phyloP scores from a whole-genome alignment of 345 rosid species.

The Cochlearia excelsa region DNA sequence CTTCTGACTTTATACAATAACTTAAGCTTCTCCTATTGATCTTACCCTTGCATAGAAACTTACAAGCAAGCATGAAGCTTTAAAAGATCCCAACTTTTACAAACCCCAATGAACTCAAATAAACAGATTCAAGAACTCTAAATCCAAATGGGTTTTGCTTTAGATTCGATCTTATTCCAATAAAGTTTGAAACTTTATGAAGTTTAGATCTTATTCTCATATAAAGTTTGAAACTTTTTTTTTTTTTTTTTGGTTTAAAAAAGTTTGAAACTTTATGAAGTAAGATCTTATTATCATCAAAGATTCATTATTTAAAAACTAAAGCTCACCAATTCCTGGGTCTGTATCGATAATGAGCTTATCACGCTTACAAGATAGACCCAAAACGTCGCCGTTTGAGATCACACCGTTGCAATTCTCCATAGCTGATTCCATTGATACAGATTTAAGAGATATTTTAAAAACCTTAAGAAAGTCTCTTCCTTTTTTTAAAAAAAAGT shows the following conservation, averaged over 20 bases:
- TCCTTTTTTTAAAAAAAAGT: too few relatives aligned
- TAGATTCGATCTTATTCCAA: neutral
- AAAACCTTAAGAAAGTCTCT: too few relatives aligned
- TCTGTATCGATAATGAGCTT: slow-evolving; percentile 97
- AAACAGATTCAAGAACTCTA: slow-evolving; percentile 12
- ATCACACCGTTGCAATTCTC: slow-evolving; percentile 30
- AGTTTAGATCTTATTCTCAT: neutral
- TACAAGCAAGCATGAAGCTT: neutral
- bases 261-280: neutral
- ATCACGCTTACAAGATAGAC: slow-evolving; percentile 32
- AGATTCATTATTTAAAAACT: too few relatives aligned
- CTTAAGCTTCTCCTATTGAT: neutral
- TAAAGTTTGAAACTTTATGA: neutral
- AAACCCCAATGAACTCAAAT: neutral
- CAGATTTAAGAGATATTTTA: too few relatives aligned
- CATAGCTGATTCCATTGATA: slow-evolving; percentile 33
- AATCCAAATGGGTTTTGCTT: neutral
- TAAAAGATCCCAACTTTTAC: slow-evolving; percentile 17
- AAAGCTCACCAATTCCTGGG: slow-evolving; percentile 86
- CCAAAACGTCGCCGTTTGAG: slow-evolving; percentile 36
- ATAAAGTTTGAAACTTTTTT: neutral
- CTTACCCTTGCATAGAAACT: too few relatives aligned
- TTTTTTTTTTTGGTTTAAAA: too few relatives aligned
- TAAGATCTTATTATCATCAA: too few relatives aligned
- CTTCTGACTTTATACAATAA: neutral